These are phyloP conservation scores for Ampelomyces quisqualis DNA, from an alignment of 2,329 filamentous ascomycete genomes.

Conservation along the genomic window DNA sequence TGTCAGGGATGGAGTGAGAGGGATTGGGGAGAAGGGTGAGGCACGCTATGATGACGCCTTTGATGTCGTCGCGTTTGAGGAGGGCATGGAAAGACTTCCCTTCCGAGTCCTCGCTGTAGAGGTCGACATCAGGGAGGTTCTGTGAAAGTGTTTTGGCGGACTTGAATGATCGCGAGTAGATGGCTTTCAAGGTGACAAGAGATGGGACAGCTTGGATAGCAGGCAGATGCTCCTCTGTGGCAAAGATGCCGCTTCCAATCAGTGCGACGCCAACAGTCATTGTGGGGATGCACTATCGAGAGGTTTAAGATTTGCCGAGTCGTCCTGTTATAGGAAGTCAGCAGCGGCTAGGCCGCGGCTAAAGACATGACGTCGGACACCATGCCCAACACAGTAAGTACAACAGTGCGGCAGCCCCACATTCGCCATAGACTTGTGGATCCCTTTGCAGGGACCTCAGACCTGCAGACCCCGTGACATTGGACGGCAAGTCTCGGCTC, in stretches of 20 bases:
- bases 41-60: conserved; percentile 57
- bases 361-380: too few species aligned
- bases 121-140: conserved; percentile 48
- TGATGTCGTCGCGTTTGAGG: conserved; percentile 56
- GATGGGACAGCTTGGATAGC: conserved; percentile 58
- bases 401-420: neutral
- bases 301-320: neutral
- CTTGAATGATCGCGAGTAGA: conserved; percentile 64
- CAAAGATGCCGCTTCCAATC: conserved; percentile 65
- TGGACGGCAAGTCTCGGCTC: too few species aligned
- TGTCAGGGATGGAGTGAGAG: conserved; percentile 2
- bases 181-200: conserved; percentile 59
- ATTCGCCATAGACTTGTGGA: neutral
- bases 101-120: conserved; percentile 60
- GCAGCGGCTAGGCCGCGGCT: conserved; percentile 15
- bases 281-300: neutral
- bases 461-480: too few species aligned
- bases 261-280: conserved; percentile 58
- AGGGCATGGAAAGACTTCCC: conserved; percentile 55
- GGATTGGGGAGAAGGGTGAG: conserved; percentile 7
- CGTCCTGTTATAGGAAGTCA: neutral
- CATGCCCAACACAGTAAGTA: too few species aligned
- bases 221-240: conserved; percentile 61
- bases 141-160: conserved; percentile 52
- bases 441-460: neutral